These are phyloP conservation scores for Diaporthe helianthi DNA, from an alignment of 2,329 filamentous ascomycete species.

Conservation along the genomic window DNA sequence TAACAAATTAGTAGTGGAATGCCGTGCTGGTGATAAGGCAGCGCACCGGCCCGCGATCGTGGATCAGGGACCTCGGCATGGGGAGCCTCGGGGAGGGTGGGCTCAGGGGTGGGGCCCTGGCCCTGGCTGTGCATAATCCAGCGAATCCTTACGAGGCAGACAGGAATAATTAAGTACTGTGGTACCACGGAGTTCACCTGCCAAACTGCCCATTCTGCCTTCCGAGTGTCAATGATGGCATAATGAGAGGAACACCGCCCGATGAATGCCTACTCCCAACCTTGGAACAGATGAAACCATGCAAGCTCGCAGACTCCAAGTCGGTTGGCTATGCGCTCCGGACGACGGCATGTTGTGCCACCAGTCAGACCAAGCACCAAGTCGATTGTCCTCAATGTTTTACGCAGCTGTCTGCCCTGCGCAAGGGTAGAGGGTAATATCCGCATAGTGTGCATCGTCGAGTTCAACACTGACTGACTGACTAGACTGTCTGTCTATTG, in stretches of 20 bases:
- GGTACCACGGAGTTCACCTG: background rate
- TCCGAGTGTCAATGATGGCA: background rate
- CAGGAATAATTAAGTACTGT: no score
- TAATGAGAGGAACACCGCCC: background rate
- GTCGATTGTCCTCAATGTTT: background rate
- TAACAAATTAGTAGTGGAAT: no score
- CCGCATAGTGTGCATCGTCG: background rate
- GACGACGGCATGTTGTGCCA: no score
- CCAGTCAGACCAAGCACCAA: background rate
- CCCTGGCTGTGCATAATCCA: background rate
- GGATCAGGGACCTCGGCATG: background rate
- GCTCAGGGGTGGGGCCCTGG: conserved; percentile 5
- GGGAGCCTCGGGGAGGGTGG: background rate
- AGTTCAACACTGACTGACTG: background rate
- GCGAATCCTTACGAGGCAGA: background rate
- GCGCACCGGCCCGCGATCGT: conserved; percentile 1
- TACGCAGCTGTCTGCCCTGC: no score
- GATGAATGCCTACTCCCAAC: no score
- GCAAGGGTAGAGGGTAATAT: background rate
- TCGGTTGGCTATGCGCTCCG: background rate
- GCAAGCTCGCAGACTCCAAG: background rate
- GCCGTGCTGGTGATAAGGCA: background rate
- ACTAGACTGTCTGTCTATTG: no score
- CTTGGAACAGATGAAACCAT: no score
- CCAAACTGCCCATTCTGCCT: background rate